A percentile compares a stretch with the other conserved stretches of the same genome.
These are phyloP conservation scores for Hortaea werneckii DNA, from an alignment of 2,329 filamentous ascomycete genomes.

Conservation along the genomic window DNA sequence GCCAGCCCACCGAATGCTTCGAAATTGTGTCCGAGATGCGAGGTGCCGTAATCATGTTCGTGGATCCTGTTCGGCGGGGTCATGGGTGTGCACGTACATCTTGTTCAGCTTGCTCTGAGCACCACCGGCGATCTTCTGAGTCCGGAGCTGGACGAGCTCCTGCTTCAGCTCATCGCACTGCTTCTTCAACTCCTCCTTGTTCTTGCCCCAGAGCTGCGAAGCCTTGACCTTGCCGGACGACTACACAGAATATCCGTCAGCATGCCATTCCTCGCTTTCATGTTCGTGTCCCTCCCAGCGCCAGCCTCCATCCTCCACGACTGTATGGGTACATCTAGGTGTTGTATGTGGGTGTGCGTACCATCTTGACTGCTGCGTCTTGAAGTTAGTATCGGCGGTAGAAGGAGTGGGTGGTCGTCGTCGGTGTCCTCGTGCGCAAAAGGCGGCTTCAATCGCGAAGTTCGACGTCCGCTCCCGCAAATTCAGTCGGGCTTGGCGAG, in stretches of 20 bases:
- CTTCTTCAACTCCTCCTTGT: slow-evolving; percentile 95
- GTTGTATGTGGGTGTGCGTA: slow-evolving; percentile 9
- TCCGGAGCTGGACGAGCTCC: slow-evolving; percentile 90
- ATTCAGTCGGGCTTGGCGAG: neutral
- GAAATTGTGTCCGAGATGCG: neutral
- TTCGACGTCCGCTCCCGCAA: slow-evolving; percentile 2
- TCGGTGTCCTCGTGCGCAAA: neutral
- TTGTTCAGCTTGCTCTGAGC: slow-evolving; percentile 92
- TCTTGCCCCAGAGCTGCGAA: slow-evolving; percentile 95
- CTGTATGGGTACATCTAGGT: too few relatives aligned
- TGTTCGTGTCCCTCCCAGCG: neutral
- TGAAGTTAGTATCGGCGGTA: slow-evolving; percentile 13
- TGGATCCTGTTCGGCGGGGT: neutral
- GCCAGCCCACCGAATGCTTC: neutral
- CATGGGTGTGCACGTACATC: slow-evolving; percentile 56
- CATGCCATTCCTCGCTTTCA: slow-evolving; percentile 2
- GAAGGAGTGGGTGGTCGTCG: slow-evolving; percentile 6
- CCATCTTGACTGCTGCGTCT: slow-evolving; percentile 17
- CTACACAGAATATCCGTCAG: slow-evolving; percentile 26
- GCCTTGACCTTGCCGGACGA: slow-evolving; percentile 78
- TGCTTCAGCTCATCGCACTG: slow-evolving; percentile 91
- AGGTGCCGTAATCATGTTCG: too few relatives aligned
- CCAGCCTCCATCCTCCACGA: too few relatives aligned
- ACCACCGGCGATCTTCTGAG: slow-evolving; percentile 93
- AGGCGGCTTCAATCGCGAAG: neutral